phyloP scores from a whole-genome alignment of 23 red algal species.

The Porphyridium purpureum region DNA sequence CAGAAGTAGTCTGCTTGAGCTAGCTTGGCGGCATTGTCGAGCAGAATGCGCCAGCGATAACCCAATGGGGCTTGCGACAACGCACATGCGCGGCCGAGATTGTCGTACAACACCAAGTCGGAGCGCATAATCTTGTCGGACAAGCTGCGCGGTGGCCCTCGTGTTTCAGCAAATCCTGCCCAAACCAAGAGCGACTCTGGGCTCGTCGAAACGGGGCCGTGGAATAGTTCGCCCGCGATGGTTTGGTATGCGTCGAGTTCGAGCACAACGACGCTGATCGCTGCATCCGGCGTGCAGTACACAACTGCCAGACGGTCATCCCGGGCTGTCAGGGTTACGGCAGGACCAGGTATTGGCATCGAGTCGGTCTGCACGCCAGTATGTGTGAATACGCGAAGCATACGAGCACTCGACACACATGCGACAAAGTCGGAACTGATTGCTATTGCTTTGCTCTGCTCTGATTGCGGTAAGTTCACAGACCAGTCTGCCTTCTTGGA shows the following conservation, averaged over 20 bases:
- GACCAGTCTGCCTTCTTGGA: conserved; percentile 67
- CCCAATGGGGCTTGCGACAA: no score
- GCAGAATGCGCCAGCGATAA: no score
- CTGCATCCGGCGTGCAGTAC: conserved; percentile 6
- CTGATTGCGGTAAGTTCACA: conserved; percentile 8
- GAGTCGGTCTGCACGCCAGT: conserved; percentile 45
- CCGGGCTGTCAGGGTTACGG: conserved; percentile 27
- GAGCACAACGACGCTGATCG: conserved; percentile 11
- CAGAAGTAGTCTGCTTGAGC: no score
- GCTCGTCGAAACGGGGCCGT: conserved; percentile 10
- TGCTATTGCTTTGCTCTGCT: conserved; percentile 31
- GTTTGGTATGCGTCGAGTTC: conserved; percentile 24
- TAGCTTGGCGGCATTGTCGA: no score
- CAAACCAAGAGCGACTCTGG: conserved; percentile 19
- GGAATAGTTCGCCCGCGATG: conserved; percentile 8
- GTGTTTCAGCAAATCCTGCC: conserved; percentile 36
- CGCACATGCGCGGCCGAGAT: no score
- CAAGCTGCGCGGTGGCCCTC: no score
- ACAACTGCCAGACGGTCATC: conserved; percentile 27
- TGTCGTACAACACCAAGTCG: no score
- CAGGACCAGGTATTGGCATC: conserved; percentile 11
- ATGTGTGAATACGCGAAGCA: conserved; percentile 51
- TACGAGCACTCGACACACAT: conserved; percentile 8
- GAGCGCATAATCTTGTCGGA: no score
- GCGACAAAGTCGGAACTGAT: conserved; percentile 39